phyloP scores from a whole-genome alignment of 1,139 yeast species.

The Yamadazyma spencermartinsiae region DNA sequence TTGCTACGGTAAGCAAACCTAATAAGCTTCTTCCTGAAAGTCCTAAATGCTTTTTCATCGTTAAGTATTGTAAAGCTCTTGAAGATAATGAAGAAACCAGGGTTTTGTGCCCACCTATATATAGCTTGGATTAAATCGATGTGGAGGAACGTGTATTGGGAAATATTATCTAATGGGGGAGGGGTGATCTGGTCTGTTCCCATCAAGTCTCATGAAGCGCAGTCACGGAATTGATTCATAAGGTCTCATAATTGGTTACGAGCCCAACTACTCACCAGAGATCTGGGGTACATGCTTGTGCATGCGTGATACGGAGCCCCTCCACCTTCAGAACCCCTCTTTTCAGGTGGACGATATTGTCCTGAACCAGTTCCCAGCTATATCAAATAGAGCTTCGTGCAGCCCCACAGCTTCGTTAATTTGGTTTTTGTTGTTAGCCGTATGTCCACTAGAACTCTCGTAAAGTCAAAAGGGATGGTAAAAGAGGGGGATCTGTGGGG shows the following conservation, averaged over 20 bases:
- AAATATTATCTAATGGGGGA: background rate
- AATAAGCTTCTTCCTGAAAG: slow-evolving; percentile 14
- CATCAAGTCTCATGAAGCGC: background rate
- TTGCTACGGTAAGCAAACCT: slow-evolving; percentile 14
- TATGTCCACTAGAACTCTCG: too few species aligned
- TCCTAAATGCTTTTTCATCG: slow-evolving; percentile 15
- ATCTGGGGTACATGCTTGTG: slow-evolving; percentile 1
- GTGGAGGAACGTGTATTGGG: slow-evolving; percentile 1
- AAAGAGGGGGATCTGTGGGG: too few species aligned
- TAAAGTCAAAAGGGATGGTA: too few species aligned
- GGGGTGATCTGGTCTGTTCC: background rate
- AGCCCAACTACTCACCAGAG: background rate
- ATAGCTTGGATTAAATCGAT: background rate
- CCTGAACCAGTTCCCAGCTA: too few species aligned
- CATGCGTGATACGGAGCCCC: background rate
- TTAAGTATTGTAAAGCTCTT: background rate
- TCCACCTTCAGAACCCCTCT: background rate
- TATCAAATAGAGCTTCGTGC: too few species aligned
- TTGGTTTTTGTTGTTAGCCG: too few species aligned
- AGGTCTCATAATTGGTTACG: too few species aligned
- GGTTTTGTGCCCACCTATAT: slow-evolving; percentile 1
- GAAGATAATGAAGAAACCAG: background rate
- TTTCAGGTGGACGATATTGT: background rate
- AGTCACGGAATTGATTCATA: background rate
- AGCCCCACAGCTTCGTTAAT: too few species aligned